Conservation (phyloP, 768 basidiomycete species). For the Trametes meyenii region DNA sequence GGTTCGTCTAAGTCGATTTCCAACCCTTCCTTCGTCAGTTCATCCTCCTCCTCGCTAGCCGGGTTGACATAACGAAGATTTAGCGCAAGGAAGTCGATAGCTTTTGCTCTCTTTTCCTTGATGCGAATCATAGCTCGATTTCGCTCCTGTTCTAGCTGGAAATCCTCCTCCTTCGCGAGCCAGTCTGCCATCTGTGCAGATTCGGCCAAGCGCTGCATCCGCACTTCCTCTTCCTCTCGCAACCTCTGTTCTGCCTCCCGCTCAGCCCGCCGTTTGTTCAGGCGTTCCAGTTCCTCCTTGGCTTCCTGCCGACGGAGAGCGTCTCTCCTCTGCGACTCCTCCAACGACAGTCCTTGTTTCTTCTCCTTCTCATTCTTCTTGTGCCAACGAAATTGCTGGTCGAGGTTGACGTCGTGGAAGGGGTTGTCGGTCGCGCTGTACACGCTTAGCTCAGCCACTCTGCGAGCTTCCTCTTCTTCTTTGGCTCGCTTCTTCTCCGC, state of each 20-base stretch:
- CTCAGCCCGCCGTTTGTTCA: conserved; percentile 90
- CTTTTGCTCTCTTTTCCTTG: conserved; percentile 95
- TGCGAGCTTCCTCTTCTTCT: conserved; percentile 89
- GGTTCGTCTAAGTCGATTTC: conserved; percentile 99
- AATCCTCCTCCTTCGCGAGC: conserved; percentile 96
- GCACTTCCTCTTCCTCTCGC: conserved; percentile 89
- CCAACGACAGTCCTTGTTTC: conserved; percentile 78
- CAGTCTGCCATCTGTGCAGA: conserved; percentile 98
- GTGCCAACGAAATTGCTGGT: conserved; percentile 97
- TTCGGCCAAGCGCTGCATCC: conserved; percentile 88
- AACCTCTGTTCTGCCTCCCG: conserved; percentile 87
- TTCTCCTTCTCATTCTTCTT: conserved; percentile 97
- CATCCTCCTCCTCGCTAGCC: conserved; percentile 65
- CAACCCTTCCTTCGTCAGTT: conserved; percentile 74
- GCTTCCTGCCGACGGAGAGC: conserved; percentile 83
- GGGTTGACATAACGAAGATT: conserved; percentile 92
- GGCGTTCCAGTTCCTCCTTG: conserved; percentile 90
- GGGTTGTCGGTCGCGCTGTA: conserved; percentile 98
- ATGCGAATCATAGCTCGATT: conserved; percentile 90
- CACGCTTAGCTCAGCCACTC: conserved; percentile 92
- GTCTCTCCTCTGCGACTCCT: conserved; percentile 81
- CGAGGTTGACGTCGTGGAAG: conserved; percentile 96
- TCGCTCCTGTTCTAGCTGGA: conserved; percentile 94
- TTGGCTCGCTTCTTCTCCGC: conserved; percentile 82
- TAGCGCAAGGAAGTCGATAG: conserved; percentile 96